Base-by-base conservation (phyloP, 257 asterid genomes). In the Cynanchum wilfordii region DNA sequence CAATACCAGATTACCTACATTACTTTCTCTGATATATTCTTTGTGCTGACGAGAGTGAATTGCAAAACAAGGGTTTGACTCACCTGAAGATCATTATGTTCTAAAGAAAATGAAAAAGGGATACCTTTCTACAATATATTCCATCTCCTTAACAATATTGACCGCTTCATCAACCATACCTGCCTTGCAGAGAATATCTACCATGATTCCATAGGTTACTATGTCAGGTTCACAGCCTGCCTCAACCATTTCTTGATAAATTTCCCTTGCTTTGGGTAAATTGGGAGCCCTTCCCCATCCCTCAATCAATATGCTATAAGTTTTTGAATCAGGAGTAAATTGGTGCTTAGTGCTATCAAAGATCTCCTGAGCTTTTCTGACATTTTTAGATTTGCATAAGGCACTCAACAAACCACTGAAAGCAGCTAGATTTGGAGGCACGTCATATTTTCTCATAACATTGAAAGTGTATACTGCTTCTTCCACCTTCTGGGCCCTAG, bases 231-330 rank as follows among this genome's bases (percentile, higher is more conserved):
- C 73, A 71, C 89, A 84, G 57, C 91, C 90, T 2, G 82, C 86
- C 69, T 73, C 83, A 40, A 81, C 85, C 96, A 91, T 89, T 78
- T 80, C 90, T 42, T 76, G 68, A 56, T 85, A 91, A 62, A 89
- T 79, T 75, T 86, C 97, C 76, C 91, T 73, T 47, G 97, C 96
- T 79, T 84, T 88, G 5, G 96, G 93, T 75, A 92, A 82, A 81
- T 88, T 92, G 2, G 96, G 97, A 57, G 83, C 95, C 77, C 93
- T 82, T 29, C 96, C 97, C 96, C 96, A 91, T 44, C 97, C 97
- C 67, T 91, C 95, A 50, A 91, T 79, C 86, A 91, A 84, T 55
- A 91, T 91, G 87, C 95, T 89, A 70, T 87, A 92, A 58, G 90
- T 92, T 80, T 92, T 92, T 19, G 89, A 76, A 82, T 92, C 93